phyloP scores from a whole-genome alignment of 2,329 filamentous ascomycete genomes.

The Samsoniella hepiali region DNA sequence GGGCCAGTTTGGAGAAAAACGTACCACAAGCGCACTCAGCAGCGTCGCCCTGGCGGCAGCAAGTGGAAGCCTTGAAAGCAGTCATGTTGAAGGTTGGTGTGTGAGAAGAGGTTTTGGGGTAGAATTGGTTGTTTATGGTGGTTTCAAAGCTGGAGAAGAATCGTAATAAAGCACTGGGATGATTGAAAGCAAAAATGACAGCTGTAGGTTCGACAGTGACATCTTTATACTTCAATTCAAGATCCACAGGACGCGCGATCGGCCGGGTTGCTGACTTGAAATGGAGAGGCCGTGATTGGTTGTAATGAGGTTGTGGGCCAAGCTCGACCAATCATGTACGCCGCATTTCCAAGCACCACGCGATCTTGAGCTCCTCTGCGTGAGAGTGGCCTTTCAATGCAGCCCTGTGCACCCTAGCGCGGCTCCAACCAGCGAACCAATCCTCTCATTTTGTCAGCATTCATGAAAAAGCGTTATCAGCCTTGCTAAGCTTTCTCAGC shows the following conservation, averaged over 20 bases:
- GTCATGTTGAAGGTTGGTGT: conserved; percentile 5
- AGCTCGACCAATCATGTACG: neutral
- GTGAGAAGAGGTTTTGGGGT: neutral
- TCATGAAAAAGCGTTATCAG: neutral
- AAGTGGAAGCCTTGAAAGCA: conserved; percentile 43
- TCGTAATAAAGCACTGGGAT: neutral
- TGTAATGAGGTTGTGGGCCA: neutral
- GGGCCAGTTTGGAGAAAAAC: conserved; percentile 26
- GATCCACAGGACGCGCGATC: conserved; percentile 12
- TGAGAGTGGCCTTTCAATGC: neutral
- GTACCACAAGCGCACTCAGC: conserved; percentile 55
- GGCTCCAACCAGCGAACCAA: conserved; percentile 2
- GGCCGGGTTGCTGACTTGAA: conserved; percentile 9
- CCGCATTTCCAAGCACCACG: conserved; percentile 15
- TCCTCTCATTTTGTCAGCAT: neutral
- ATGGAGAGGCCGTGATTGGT: conserved; percentile 10
- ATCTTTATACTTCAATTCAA: conserved; percentile 17
- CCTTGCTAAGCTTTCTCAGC: neutral
- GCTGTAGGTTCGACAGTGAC: conserved; percentile 6
- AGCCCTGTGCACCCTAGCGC: neutral
- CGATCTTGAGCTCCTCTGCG: neutral
- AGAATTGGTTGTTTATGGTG: neutral
- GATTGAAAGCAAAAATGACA: neutral
- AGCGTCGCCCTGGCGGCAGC: conserved; percentile 52
- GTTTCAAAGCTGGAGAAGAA: neutral